Percentiles rank a stretch among this genome's conserved stretches.
These are phyloP conservation scores for Tetrahymena thermophila DNA, from an alignment of 73 alveolate genomes.

Conservation along the genomic window DNA sequence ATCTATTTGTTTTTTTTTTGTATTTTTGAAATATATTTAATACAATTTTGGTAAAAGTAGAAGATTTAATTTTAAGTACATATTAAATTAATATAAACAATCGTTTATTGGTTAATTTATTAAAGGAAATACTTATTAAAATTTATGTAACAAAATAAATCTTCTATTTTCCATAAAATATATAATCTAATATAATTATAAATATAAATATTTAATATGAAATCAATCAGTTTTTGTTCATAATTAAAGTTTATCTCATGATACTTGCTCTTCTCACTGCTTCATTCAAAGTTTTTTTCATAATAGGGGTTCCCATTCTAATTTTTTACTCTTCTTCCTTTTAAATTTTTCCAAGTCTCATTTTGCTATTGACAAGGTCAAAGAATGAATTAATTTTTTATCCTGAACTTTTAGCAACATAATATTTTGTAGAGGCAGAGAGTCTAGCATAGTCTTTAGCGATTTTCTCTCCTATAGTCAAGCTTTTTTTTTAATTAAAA, in stretches of 20 bases:
- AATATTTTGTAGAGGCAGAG: not conserved
- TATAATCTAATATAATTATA: not conserved
- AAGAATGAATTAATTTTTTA: not conserved
- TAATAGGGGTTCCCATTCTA: not conserved
- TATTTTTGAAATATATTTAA: no score
- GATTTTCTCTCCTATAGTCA: not conserved
- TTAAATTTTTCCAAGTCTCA: not conserved
- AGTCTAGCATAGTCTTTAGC: not conserved
- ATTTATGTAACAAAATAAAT: no score
- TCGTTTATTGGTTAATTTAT: no score
- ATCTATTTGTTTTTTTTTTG: no score
- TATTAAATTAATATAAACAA: no score
- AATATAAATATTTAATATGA: not conserved
- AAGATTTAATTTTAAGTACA: no score
- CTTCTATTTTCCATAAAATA: not conserved
- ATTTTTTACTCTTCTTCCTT: not conserved
- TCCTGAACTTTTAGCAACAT: not conserved
- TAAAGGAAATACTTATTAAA: no score
- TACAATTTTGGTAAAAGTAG: no score
- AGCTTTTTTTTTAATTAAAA: not conserved
- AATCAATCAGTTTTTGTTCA: not conserved
- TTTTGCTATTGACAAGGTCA: not conserved
- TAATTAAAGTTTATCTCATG: not conserved
- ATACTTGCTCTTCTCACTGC: not conserved
- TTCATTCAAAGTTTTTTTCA: not conserved